phyloP scores from a whole-genome alignment of 108 stramenopile species.

The Pseudonitzschia delicatissima region DNA sequence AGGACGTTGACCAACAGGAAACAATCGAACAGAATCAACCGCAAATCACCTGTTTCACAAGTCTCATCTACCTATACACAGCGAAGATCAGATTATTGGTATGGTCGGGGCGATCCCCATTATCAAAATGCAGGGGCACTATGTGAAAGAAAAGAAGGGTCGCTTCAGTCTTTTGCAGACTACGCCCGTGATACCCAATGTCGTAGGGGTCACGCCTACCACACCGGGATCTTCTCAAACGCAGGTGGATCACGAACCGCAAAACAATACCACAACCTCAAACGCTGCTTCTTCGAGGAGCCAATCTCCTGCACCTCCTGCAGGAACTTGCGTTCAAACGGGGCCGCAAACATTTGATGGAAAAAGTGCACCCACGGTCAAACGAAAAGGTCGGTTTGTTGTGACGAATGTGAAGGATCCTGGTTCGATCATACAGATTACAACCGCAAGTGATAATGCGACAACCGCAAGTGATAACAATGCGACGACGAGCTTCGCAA shows the following conservation, averaged over 20 bases:
- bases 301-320: constrained; percentile 2
- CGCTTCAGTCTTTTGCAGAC: constrained; percentile 43
- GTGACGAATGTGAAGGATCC: constrained; percentile 38
- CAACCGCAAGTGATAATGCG: background rate
- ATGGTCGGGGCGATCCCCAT: constrained; percentile 44
- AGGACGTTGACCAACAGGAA: background rate
- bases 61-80: background rate
- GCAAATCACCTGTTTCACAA: background rate
- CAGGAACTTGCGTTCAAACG: background rate
- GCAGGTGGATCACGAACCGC: background rate
- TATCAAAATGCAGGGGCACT: constrained; percentile 27
- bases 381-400: constrained; percentile 45
- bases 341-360: constrained; percentile 19
- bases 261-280: background rate
- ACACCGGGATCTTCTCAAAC: background rate
- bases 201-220: background rate
- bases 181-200: constrained; percentile 21
- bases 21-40: background rate
- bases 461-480: background rate
- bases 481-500: too few species aligned
- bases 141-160: constrained; percentile 44
- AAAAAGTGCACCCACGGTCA: constrained; percentile 35
- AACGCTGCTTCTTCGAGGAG: constrained; percentile 18
- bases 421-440: constrained; percentile 4
- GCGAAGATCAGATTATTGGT: constrained; percentile 30